Base-by-base conservation (phyloP, 176 grass and related monocot species). In the Pontederia paniculata region DNA sequence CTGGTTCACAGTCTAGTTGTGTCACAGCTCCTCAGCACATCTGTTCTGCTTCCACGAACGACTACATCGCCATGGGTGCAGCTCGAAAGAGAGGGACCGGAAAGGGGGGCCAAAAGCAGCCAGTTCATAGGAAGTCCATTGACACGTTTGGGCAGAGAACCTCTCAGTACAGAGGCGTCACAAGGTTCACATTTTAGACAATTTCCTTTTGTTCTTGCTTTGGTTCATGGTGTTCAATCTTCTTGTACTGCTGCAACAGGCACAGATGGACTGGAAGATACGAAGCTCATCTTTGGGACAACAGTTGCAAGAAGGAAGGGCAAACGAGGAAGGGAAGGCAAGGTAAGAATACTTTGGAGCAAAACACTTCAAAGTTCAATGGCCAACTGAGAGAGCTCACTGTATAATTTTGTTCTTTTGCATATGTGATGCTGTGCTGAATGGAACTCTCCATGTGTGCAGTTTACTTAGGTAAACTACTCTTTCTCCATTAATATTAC, bases 261-360 rank as follows among this genome's bases (percentile, higher is more conserved):
- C 89, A 95, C 85, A 95, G 89, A 76, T 95, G 89, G 89, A 95
- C 89, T 58, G 89, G 89, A 59, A 89, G 89, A 75, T 95, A 95
- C 73, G 89, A 95, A 66, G 89, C 89, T 50, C 89, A 95, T 75
- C 70, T 95, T 60, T 95, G 89, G 89, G 89, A 95, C 72, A 95
- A 89, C 77, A 95, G 85, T 78, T 89, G 85, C 85, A 79, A 74
- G 78, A 95, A 86, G 74, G 85, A 95, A 80, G 89, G 89, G 60
- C 89, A 95, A 73, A 83, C 85, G 52, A 80, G 89, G 65, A 95
- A 89, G 54, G 89, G 89, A 44, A 80, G 89, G 37, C 89, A 95
- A 95, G 85, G 89, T 95, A 45, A 42, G 55, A 42, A 37, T 37
- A 0, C 7, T 37, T 6, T 37, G 28, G 7, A 12, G 41, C 41